Conservation (phyloP, 306 rosid genomes). For the Ceratonia siliqua region DNA sequence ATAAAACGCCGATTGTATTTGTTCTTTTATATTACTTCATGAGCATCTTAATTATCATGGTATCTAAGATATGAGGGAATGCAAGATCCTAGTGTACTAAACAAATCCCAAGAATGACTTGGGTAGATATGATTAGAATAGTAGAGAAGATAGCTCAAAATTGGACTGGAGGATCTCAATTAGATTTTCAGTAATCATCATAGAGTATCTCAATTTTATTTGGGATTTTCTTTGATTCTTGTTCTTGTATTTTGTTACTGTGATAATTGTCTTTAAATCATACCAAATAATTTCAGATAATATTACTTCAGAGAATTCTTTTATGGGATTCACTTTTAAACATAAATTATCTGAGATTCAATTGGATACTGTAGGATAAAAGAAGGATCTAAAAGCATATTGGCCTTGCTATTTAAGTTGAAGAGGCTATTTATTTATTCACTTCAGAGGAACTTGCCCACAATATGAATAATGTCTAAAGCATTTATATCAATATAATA, state of each 20-base stretch:
- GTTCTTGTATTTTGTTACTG: not conserved
- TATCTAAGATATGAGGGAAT: too few relatives aligned
- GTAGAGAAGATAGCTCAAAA: not conserved
- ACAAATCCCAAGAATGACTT: not conserved
- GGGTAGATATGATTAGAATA: not conserved
- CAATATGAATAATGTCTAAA: not conserved
- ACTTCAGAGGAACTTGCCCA: not conserved
- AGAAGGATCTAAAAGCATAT: not conserved
- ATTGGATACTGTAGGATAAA: conserved; percentile 5
- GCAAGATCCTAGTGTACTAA: too few relatives aligned
- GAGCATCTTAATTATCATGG: too few relatives aligned
- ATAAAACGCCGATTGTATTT: too few relatives aligned
- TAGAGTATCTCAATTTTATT: not conserved
- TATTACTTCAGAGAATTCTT: not conserved
- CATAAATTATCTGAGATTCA: not conserved
- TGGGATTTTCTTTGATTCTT: not conserved
- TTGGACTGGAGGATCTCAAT: not conserved
- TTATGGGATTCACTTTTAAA: not conserved
- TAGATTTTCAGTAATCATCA: not conserved
- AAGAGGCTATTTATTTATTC: conserved; percentile 11
- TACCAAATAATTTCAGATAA: not conserved
- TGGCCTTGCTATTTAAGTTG: conserved; percentile 20
- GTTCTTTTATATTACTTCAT: too few relatives aligned
- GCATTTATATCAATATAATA: not conserved
- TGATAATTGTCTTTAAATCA: not conserved